These are phyloP conservation scores for Arachnopeziza araneosa DNA, from an alignment of 2,329 filamentous ascomycete genomes.

Conservation along the genomic window DNA sequence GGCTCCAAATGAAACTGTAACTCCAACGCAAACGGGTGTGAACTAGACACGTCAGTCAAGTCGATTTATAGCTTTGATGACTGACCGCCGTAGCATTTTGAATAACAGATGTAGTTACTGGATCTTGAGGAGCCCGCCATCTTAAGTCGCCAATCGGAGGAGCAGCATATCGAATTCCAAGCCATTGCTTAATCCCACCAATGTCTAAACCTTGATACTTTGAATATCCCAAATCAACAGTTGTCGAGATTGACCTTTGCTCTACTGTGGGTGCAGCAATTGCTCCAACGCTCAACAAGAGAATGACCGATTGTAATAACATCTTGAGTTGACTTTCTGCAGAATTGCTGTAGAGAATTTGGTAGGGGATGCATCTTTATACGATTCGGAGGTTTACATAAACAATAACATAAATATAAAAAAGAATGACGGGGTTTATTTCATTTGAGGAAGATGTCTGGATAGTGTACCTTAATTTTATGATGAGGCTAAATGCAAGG, in stretches of 20 bases:
- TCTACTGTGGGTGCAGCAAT: not conserved
- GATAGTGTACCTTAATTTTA: not conserved
- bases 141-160: slow-evolving; percentile 60
- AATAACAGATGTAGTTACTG: slow-evolving; percentile 28
- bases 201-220: slow-evolving; percentile 54
- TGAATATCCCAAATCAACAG: slow-evolving; percentile 59
- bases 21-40: not conserved
- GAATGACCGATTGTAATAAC: not conserved
- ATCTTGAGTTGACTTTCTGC: not conserved
- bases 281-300: not conserved
- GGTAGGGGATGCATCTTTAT: not conserved
- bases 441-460: not conserved
- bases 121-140: slow-evolving; percentile 63
- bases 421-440: not conserved
- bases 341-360: not conserved
- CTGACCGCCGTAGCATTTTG: not conserved
- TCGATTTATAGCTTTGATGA: not conserved
- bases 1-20: not conserved
- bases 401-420: not conserved
- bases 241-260: not conserved
- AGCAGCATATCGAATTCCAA: slow-evolving; percentile 70
- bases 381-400: not conserved
- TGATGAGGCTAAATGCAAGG: not conserved
- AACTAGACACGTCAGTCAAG: not conserved
- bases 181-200: slow-evolving; percentile 63